Evolutionary conservation across 2,329 filamentous ascomycete species (phyloP).

Genomic region (Nigrospora oryzae): DNA sequence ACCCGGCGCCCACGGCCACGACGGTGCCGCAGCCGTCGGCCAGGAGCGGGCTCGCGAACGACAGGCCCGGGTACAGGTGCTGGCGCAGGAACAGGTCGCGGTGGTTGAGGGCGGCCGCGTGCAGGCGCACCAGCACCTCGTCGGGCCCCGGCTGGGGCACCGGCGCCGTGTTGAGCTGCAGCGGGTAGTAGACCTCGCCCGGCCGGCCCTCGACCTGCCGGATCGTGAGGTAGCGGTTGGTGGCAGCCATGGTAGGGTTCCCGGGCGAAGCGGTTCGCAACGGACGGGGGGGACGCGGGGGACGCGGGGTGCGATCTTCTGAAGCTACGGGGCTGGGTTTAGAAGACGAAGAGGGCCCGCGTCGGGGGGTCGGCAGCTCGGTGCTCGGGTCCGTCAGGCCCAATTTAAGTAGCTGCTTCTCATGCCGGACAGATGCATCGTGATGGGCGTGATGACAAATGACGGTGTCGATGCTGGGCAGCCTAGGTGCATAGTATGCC

Average conservation of each 20-base stretch:
- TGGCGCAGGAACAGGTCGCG: constrained; percentile 92
- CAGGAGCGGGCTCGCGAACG: constrained; percentile 70
- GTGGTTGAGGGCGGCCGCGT: constrained; percentile 83
- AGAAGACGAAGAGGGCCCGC: no score
- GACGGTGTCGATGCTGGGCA: no score
- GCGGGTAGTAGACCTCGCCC: constrained; percentile 80
- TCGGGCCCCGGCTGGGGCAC: constrained; percentile 53
- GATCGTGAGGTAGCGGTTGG: constrained; percentile 45
- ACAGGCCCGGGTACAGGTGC: constrained; percentile 79
- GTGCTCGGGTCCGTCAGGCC: no score
- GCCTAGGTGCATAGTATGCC: no score
- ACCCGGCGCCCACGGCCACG: constrained; percentile 48
- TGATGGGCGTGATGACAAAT: no score
- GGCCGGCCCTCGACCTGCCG: constrained; percentile 72
- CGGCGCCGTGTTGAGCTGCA: constrained; percentile 52
- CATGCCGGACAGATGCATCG: no score
- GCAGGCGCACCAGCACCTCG: constrained; percentile 68
- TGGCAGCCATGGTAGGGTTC: constrained; percentile 29
- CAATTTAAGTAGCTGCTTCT: no score
- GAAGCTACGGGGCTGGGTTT: no score
- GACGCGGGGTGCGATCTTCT: no score
- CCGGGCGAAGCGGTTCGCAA: no score
- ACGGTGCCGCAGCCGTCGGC: constrained; percentile 78
- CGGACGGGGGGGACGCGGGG: no score
- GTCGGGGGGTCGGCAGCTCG: no score